Percentiles rank a stretch among this genome's conserved stretches.
phyloP scores from a whole-genome alignment of 139 green algal species.

The Chara braunii region DNA sequence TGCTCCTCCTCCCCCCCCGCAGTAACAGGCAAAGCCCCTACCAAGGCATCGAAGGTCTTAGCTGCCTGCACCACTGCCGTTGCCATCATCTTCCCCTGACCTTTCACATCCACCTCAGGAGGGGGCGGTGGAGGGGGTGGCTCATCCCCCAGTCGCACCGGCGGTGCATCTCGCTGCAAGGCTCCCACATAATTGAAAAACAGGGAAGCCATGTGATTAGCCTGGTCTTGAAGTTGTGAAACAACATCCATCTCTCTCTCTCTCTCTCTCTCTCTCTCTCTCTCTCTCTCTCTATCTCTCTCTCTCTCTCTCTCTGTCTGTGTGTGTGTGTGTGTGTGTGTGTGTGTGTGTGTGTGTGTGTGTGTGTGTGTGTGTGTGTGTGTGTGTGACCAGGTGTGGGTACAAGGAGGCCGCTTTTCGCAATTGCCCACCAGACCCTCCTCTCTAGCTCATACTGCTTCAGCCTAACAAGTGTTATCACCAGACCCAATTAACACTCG shows the following conservation, averaged over 20 bases:
- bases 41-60: constrained; percentile 8
- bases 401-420: no score
- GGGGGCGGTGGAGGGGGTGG: neutral
- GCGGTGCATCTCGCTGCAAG: constrained; percentile 33
- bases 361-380: no score
- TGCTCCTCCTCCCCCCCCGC: constrained; percentile 5
- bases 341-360: no score
- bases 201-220: constrained; percentile 35
- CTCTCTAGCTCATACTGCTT: no score
- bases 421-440: no score
- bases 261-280: no score
- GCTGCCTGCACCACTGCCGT: constrained; percentile 3
- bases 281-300: no score
- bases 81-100: constrained; percentile 3
- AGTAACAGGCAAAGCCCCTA: constrained; percentile 1
- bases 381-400: no score
- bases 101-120: neutral
- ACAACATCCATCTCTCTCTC: constrained; percentile 41
- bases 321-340: no score
- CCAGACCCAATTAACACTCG: no score
- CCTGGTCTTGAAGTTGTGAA: constrained; percentile 32
- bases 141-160: neutral
- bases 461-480: no score
- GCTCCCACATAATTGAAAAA: constrained; percentile 36
- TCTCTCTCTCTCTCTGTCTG: no score